phyloP scores from a whole-genome alignment of 306 rosid species.

The Quercus cerris region DNA sequence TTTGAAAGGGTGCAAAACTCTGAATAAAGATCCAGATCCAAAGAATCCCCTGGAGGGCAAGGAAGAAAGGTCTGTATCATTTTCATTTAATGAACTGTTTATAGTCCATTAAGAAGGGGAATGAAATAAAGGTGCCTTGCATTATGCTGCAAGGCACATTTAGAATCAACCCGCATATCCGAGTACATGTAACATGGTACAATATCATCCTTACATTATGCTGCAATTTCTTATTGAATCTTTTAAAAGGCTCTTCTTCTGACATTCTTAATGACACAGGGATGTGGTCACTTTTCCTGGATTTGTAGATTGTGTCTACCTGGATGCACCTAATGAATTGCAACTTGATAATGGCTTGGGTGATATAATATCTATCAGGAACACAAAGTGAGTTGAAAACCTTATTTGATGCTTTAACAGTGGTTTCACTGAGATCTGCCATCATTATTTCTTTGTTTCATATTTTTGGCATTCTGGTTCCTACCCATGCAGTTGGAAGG shows the following conservation, averaged over 20 bases:
- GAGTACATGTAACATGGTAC: too few species aligned
- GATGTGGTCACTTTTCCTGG: slow-evolving; percentile 85
- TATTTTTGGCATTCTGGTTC: slow-evolving; percentile 17
- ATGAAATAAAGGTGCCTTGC: slow-evolving; percentile 3
- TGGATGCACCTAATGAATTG: slow-evolving; percentile 67
- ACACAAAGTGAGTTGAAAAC: slow-evolving; percentile 61
- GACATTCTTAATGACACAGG: slow-evolving; percentile 42
- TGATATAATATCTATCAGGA: slow-evolving; percentile 63
- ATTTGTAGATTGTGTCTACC: slow-evolving; percentile 87
- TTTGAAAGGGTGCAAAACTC: slow-evolving; percentile 74
- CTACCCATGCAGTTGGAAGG: slow-evolving; percentile 73
- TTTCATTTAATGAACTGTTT: slow-evolving; percentile 4
- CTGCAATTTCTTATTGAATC: not conserved
- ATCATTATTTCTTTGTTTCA: not conserved
- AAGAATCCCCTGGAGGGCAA: slow-evolving; percentile 76
- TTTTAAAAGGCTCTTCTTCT: slow-evolving; percentile 9
- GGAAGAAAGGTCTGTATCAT: slow-evolving; percentile 73
- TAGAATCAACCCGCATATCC: too few species aligned
- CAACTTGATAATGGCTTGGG: slow-evolving; percentile 88
- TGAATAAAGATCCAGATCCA: slow-evolving; percentile 90
- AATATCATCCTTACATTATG: not conserved
- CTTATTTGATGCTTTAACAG: slow-evolving; percentile 7
- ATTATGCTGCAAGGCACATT: too few species aligned
- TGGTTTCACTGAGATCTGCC: slow-evolving; percentile 17
- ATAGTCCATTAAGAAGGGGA: not conserved